These are phyloP conservation scores for Xylaria venustula DNA, from an alignment of 495 filamentous ascomycete species.

Conservation along the genomic window DNA sequence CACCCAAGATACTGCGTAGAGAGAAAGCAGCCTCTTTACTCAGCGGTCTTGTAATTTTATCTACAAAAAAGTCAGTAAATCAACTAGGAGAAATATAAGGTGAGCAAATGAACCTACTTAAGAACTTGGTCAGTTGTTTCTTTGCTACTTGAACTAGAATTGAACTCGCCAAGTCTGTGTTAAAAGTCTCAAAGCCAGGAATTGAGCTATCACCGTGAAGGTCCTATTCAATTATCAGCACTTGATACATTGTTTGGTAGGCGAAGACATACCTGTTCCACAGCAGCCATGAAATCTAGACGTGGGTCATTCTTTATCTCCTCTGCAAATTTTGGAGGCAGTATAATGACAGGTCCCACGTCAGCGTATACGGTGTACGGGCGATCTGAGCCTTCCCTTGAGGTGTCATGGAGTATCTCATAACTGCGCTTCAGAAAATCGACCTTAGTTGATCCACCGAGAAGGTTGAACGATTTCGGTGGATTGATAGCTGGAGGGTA, in stretches of 20 bases:
- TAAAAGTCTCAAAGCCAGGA: slow-evolving; percentile 48
- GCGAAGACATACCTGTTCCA: not conserved
- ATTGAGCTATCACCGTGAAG: slow-evolving; percentile 45
- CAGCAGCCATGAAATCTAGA: slow-evolving; percentile 33
- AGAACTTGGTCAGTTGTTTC: slow-evolving; percentile 47
- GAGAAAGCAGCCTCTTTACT: slow-evolving; percentile 41
- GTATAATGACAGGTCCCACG: slow-evolving; percentile 31
- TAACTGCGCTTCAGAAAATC: not conserved
- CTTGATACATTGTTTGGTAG: not conserved
- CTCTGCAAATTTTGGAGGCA: slow-evolving; percentile 45
- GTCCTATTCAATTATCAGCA: slow-evolving; percentile 20
- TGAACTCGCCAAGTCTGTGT: slow-evolving; percentile 16
- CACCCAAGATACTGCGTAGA: slow-evolving; percentile 32
- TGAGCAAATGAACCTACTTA: slow-evolving; percentile 30
- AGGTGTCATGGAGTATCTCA: not conserved
- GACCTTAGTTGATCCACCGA: not conserved
- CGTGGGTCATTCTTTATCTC: slow-evolving; percentile 46
- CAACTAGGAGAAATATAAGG: not conserved
- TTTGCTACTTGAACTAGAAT: slow-evolving; percentile 41
- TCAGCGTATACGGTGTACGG: slow-evolving; percentile 13
- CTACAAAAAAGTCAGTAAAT: slow-evolving; percentile 13
- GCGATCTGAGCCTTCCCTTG: not conserved
- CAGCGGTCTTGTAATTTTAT: slow-evolving; percentile 31
- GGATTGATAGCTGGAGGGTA: not conserved
- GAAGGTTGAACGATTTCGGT: not conserved